Evolutionary conservation across 768 basidiomycete genomes (phyloP), one percentile per base, ranked within the genome.

Genomic region (Mycena albidolilacea): DNA sequence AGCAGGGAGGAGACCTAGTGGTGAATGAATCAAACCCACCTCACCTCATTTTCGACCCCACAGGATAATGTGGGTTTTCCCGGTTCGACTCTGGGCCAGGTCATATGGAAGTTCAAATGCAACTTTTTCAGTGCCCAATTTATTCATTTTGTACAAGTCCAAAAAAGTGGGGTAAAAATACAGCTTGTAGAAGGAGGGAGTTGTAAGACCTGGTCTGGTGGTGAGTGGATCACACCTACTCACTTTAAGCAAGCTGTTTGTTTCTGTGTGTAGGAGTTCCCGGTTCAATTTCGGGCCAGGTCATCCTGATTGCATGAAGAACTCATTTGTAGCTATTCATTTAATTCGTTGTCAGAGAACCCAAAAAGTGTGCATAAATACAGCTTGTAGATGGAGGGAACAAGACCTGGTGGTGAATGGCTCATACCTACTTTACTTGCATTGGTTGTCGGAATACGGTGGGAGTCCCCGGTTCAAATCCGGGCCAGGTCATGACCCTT

Each of bases 171-270:
- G 0, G 46, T 17, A 48, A 19, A 48, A 48, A 48, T 48, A 7
- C 7, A 17, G 46, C 6, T 7, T 7, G 6, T 30, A 30, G 3
- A 4, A 9, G 14, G 41, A 5, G 11, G 54, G 1, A n/a, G n/a
- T n/a, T n/a, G n/a, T 12, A 35, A 60, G 58, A 60, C 37, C 58
- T 60, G 58, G 58, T 60, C 58, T 60, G 58, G 58, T 60, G 57
- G 57, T 58, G 35, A 58, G 37, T 2, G 7, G 5, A 38, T 58
- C 57, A 38, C 37, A 38, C 12, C 46, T 6, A 46, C 15, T 5
- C 41, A 30, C 30, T 30, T 30, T 30, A 30, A 1, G 30, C 1
- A 1, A 30, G 30, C n/a, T 30, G 30, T 3, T 30, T 30, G 30
- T 3, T 1, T 30, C 1, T 30, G 3, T 30, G 30, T 3, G 3